Evolutionary conservation across 2,329 filamentous ascomycete genomes (phyloP).

Genomic region (Cercospora nicotianae): DNA sequence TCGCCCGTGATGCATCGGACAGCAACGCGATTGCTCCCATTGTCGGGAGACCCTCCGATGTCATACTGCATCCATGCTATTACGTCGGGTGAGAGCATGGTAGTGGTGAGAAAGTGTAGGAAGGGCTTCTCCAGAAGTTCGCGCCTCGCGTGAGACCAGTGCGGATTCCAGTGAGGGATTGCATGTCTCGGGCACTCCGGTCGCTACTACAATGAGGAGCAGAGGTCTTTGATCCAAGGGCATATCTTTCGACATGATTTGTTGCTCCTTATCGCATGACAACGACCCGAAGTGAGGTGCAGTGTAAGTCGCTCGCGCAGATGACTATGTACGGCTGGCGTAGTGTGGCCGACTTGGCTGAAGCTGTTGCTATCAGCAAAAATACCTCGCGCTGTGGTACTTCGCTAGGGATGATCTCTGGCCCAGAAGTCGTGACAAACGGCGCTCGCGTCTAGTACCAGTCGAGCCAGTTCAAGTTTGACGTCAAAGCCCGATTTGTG

Average conservation of each 20-base stretch:
- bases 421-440: not conserved
- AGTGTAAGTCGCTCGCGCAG: not conserved
- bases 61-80: not conserved
- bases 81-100: not conserved
- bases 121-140: not conserved
- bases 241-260: not conserved
- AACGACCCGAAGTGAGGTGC: not conserved
- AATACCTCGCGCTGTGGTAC: not conserved
- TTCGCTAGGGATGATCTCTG: not conserved
- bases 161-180: not conserved
- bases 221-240: not conserved
- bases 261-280: not conserved
- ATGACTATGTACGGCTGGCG: not conserved
- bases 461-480: not conserved
- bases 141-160: not conserved
- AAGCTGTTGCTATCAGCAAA: not conserved
- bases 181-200: not conserved
- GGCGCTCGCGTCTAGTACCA: not conserved
- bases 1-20: not conserved
- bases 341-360: not conserved
- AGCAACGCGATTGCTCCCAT: not conserved
- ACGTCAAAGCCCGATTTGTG: not conserved
- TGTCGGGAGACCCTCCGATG: not conserved
- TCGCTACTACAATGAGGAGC: not conserved
- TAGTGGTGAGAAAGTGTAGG: not conserved